Conservation (phyloP, 257 asterid species). For the Petunia secreta region DNA sequence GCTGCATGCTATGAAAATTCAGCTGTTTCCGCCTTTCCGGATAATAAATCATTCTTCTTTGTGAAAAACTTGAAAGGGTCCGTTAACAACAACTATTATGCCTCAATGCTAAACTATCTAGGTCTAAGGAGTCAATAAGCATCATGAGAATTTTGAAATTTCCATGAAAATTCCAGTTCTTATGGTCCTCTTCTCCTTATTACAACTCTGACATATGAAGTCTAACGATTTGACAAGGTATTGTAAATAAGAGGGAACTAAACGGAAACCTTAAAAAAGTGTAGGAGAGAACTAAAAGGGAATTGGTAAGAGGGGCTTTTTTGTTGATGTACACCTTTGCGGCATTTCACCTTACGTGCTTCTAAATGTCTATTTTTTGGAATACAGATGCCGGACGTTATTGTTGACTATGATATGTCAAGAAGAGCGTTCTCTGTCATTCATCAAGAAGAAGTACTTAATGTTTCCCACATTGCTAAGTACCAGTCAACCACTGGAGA, state of each 20-base stretch:
- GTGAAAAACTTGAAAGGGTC: neutral
- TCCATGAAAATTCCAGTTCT: neutral
- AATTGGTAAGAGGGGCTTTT: neutral
- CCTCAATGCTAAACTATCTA: neutral
- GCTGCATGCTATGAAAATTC: neutral
- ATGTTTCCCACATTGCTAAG: conserved; percentile 30
- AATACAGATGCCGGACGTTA: conserved; percentile 84
- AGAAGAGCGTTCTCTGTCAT: conserved; percentile 53
- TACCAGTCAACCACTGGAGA: conserved; percentile 5
- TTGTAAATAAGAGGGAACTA: neutral
- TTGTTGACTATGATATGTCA: conserved; percentile 87
- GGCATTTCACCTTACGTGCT: neutral
- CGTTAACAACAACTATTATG: neutral
- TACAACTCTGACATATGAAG: neutral
- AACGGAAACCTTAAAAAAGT: neutral
- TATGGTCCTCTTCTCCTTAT: neutral
- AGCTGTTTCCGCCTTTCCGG: neutral
- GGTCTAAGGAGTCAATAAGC: neutral
- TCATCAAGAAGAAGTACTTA: conserved; percentile 73
- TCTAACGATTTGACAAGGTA: neutral
- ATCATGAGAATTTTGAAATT: neutral
- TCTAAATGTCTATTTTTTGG: conserved; percentile 19
- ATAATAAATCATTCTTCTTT: neutral
- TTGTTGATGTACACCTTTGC: neutral
- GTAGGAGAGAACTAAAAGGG: neutral